Percentiles rank a stretch among this genome's conserved stretches.
phyloP scores from a whole-genome alignment of 2,329 filamentous ascomycete species.

The Tolypocladium sp. region DNA sequence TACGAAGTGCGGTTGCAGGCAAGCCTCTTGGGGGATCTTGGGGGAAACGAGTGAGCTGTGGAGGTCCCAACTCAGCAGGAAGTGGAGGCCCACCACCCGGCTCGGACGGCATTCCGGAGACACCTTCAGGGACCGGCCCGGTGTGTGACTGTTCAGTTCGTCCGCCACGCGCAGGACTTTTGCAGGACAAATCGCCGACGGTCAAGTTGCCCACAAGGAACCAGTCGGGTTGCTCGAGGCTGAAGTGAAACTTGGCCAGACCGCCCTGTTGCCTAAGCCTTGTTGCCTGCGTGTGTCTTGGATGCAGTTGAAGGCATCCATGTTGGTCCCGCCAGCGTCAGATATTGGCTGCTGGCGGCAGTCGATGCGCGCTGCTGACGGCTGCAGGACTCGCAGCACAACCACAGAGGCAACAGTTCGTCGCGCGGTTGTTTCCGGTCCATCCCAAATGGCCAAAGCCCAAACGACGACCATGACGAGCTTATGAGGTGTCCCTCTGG shows the following conservation, averaged over 20 bases:
- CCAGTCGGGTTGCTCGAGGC: neutral
- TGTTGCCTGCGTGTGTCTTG: neutral
- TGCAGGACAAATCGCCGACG: neutral
- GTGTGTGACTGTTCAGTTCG: neutral
- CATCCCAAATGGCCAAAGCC: too few species aligned
- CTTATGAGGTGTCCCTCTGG: neutral
- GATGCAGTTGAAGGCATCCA: neutral
- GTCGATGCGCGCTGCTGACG: neutral
- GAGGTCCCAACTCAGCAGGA: too few species aligned
- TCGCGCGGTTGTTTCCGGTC: too few species aligned
- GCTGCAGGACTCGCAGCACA: neutral
- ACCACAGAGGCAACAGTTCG: neutral
- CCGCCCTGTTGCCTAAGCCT: neutral
- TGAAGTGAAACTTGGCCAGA: neutral
- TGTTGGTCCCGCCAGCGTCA: neutral
- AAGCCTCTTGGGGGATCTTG: too few species aligned
- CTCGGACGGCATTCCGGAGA: neutral
- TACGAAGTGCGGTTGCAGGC: too few species aligned
- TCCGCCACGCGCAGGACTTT: neutral
- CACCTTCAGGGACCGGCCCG: neutral
- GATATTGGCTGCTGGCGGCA: neutral
- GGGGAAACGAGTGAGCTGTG: too few species aligned
- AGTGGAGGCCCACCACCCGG: neutral
- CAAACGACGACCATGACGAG: neutral
- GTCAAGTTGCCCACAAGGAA: neutral